Base-by-base conservation (phyloP, 1,284 basidiomycete genomes). In the Sporisorium scitamineum region DNA sequence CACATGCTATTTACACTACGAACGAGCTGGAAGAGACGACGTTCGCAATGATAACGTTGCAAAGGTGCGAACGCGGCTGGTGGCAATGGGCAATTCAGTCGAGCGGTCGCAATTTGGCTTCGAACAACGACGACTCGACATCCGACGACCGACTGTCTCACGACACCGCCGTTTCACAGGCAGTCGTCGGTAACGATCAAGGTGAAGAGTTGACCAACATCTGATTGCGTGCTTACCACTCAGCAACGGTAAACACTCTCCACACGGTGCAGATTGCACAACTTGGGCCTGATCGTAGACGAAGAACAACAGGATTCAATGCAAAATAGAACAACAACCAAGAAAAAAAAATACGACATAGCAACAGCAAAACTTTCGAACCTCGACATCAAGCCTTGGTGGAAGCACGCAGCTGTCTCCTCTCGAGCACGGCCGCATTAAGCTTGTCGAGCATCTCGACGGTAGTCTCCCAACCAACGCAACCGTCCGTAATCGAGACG, bases 381-480 rank as follows among this genome's bases (percentile, higher is more conserved):
- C 20, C 20, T 20, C 22, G n/a, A 18, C 22, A 48, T 57, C 42
- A 71, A 31, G 62, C 63, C 55, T 66, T 58, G 51, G 48, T 53
- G 50, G 54, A 18, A 29, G 47, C 52, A 1, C 45, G 47, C n/a
- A 51, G 18, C 44, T 56, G 34, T 55, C 69, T 61, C 55, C 69
- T 71, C 69, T 71, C 66, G 32, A 71, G 56, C 32, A 71, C 69
- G 42, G 69, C 85, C 31, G 82, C 76, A 61, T 86, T 83, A 53
- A 87, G 71, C 20, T 80, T 79, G 48, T 83, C 71, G 27, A 87
- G 78, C 78, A 86, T 80, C 44, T 79, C 48, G 52, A 86, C 75
- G 0, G 94, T 97, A 37, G 89, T 90, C 65, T 92, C 90, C 93
- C 95, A 98, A 85, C 94, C 90, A 55, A 98, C 92, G 86, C 96